Percentiles rank a stretch among this genome's conserved stretches.
phyloP scores from a whole-genome alignment of 2,329 filamentous ascomycete genomes.

The Paracorniculantispora psalliotae region DNA sequence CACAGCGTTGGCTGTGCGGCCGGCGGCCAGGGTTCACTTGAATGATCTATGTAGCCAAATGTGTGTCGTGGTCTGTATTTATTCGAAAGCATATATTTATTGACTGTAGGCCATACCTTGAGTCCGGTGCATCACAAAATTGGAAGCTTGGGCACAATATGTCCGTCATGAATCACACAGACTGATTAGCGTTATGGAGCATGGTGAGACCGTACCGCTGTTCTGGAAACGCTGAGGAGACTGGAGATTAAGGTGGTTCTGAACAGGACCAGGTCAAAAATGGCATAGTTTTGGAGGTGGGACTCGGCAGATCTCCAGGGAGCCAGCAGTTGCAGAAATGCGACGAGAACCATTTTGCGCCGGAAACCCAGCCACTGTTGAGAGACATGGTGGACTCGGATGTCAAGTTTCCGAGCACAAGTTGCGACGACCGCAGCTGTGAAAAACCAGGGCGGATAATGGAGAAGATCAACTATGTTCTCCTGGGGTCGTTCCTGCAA shows the following conservation, averaged over 20 bases:
- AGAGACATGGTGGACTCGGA: slow-evolving; percentile 10
- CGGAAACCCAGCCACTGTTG: neutral
- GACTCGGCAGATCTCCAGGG: slow-evolving; percentile 4
- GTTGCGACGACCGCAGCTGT: neutral
- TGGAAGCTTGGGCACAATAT: neutral
- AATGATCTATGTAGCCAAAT: no score
- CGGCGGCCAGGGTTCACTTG: no score
- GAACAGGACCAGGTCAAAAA: neutral
- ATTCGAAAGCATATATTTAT: no score
- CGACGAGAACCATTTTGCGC: neutral
- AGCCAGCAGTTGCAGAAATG: neutral
- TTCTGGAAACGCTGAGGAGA: neutral
- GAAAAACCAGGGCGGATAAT: no score
- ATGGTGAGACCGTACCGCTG: neutral
- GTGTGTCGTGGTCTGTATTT: no score
- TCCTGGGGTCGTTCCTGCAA: no score
- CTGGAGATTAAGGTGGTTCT: neutral
- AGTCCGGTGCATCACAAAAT: no score
- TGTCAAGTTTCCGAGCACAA: neutral
- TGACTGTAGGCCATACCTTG: no score
- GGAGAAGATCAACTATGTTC: neutral
- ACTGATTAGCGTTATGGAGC: neutral
- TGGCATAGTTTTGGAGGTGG: neutral
- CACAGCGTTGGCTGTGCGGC: no score
- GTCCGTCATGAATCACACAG: neutral